phyloP scores from a whole-genome alignment of 1,139 yeast species.

The Yamadazyma jaroonii region DNA sequence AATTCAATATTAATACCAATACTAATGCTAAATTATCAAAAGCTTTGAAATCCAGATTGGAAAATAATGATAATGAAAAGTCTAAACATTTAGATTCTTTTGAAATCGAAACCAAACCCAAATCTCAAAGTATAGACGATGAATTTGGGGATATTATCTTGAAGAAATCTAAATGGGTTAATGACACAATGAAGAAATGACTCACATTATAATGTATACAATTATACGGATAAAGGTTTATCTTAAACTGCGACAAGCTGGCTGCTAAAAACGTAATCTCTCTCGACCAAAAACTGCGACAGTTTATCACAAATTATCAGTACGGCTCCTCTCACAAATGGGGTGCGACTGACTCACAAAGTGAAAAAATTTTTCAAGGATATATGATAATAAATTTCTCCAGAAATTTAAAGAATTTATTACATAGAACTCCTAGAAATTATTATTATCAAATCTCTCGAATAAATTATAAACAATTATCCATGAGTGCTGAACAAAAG shows the following conservation, averaged over 20 bases:
- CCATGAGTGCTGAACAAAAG: too few relatives aligned
- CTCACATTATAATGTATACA: too few relatives aligned
- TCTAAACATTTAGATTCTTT: constrained; percentile 13
- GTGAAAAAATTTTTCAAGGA: constrained; percentile 7
- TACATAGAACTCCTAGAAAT: constrained; percentile 2
- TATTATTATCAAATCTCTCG: background rate
- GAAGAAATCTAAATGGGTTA: constrained; percentile 8
- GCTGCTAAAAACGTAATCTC: too few relatives aligned
- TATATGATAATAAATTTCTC: constrained; percentile 14
- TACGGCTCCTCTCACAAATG: too few relatives aligned
- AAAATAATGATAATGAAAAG: constrained; percentile 13
- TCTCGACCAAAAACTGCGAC: background rate
- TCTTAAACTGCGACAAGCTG: too few relatives aligned
- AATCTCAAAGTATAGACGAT: constrained; percentile 1
- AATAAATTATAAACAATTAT: too few relatives aligned
- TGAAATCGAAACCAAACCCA: constrained; percentile 8
- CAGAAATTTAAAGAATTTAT: constrained; percentile 5
- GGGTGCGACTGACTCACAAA: constrained; percentile 1
- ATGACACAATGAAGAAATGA: constrained; percentile 7
- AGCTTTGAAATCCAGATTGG: constrained; percentile 46
- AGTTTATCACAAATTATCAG: background rate
- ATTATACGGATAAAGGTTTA: too few relatives aligned
- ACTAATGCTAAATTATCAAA: constrained; percentile 56
- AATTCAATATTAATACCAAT: constrained; percentile 25
- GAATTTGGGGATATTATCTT: constrained; percentile 7